Evolutionary conservation across 2,329 filamentous ascomycete species (phyloP).

Genomic region (Pseudocercospora pini-densiflorae): DNA sequence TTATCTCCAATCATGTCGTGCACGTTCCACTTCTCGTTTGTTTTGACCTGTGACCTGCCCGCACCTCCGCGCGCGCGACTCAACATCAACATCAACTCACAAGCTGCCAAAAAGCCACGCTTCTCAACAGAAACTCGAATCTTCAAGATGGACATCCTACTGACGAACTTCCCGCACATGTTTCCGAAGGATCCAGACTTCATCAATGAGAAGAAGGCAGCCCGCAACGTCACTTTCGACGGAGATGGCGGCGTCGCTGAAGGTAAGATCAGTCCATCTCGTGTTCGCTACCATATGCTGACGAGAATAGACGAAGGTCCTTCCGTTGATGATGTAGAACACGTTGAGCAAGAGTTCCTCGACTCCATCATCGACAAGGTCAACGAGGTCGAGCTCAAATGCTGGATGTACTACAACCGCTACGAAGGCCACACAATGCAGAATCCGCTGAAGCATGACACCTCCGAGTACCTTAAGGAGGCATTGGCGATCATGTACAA

Average conservation of each 20-base stretch:
- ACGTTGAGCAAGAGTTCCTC: slow-evolving; percentile 18
- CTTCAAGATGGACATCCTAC: slow-evolving; percentile 15
- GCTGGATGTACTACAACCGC: not conserved
- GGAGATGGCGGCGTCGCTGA: slow-evolving; percentile 18
- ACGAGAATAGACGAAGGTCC: slow-evolving; percentile 12
- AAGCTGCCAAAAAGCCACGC: not conserved
- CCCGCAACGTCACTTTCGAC: not conserved
- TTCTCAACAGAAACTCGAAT: not conserved
- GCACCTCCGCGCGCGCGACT: not conserved
- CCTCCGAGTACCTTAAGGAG: slow-evolving; percentile 1
- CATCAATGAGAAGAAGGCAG: not conserved
- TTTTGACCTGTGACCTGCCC: too few relatives aligned
- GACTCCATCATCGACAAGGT: slow-evolving; percentile 13
- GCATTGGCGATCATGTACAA: slow-evolving; percentile 12
- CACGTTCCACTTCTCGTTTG: not conserved
- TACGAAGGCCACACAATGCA: not conserved
- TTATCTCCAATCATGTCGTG: not conserved
- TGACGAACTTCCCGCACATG: slow-evolving; percentile 18
- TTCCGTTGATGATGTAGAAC: not conserved
- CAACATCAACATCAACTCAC: not conserved
- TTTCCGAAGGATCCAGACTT: slow-evolving; percentile 11
- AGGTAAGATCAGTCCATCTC: slow-evolving; percentile 6
- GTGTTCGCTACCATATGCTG: not conserved
- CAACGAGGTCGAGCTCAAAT: not conserved
- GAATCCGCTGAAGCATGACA: slow-evolving; percentile 12